These are phyloP conservation scores for Paramecium primaurelia DNA, from an alignment of 73 alveolate species.

Conservation along the genomic window DNA sequence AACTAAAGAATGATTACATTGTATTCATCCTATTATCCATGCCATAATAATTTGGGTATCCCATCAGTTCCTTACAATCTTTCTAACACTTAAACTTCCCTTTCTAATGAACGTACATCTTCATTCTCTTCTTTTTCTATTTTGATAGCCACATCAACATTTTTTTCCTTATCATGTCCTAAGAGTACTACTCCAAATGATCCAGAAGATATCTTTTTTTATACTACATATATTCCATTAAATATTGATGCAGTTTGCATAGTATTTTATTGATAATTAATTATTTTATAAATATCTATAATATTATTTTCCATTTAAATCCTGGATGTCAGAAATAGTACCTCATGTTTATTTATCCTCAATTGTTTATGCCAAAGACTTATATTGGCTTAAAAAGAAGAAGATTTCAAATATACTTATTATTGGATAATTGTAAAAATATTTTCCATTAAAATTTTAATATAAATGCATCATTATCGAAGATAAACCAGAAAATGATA, in stretches of 20 bases:
- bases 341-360: slow-evolving; percentile 28
- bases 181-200: slow-evolving; percentile 79
- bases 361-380: slow-evolving; percentile 46
- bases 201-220: slow-evolving; percentile 84
- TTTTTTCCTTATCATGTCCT: slow-evolving; percentile 51
- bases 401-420: slow-evolving; percentile 21
- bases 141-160: slow-evolving; percentile 41
- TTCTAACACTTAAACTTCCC: slow-evolving; percentile 45
- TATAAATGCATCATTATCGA: slow-evolving; percentile 53
- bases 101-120: slow-evolving; percentile 47
- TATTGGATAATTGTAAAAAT: slow-evolving; percentile 13
- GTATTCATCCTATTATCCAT: slow-evolving; percentile 56
- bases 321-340: background rate
- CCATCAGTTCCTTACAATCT: slow-evolving; percentile 34
- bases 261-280: background rate
- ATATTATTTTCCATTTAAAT: background rate
- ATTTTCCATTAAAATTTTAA: slow-evolving; percentile 40
- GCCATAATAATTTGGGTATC: slow-evolving; percentile 47
- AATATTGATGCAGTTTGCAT: background rate
- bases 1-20: slow-evolving; percentile 47
- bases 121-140: slow-evolving; percentile 63
- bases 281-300: background rate
- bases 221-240: slow-evolving; percentile 19
- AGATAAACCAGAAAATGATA: slow-evolving; percentile 49
- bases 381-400: slow-evolving; percentile 10